Evolutionary conservation across 306 rosid species (phyloP), one percentile per base, ranked within the genome.

Genomic region (Prunus padus): DNA sequence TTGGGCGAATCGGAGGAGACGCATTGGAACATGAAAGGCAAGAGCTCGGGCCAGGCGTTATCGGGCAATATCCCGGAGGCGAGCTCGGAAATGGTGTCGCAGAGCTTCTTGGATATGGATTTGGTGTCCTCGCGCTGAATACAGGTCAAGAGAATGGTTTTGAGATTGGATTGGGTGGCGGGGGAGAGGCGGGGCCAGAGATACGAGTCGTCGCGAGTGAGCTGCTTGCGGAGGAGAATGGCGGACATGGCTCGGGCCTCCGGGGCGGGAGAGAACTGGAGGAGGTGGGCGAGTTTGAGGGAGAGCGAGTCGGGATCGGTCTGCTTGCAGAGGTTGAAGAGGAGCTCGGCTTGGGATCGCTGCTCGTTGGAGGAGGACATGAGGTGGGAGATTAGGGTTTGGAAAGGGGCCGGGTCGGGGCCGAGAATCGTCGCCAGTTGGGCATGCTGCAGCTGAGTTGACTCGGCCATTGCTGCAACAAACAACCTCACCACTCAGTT

Each of bases 171-270:
- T 12, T 92, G 98, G 0, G 97, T 89, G 9, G 84, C 37, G 0
- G 89, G 82, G 23, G 73, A 71, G 31, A 95, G 89, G 0, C 97
- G 91, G 0, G 98, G 98, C 98, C 98, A 95, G 18, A 95, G 85
- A 42, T 90, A 95, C 0, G 98, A 81, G 30, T 95, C 97, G 46
- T 95, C 97, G 56, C 97, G 96, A 0, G 98, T 92, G 30, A 95
- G 96, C 75, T 92, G 98, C 86, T 95, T 95, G 8, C 98, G 87
- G 76, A 95, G 97, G 72, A 95, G 97, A 63, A 95, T 88, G 31
- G 98, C 98, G 31, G 98, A 89, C 98, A 95, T 92, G 68, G 97
- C 97, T 0, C 98, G 97, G 0, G 84, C 93, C 86, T 95, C 98
- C 1, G 73, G 79, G 46, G 80, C 91, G 1, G 89, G 91, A 2